Evolutionary conservation across 2,329 filamentous ascomycete species (phyloP), one percentile per base, ranked within the genome.

Genomic region (Boeremia exigua): DNA sequence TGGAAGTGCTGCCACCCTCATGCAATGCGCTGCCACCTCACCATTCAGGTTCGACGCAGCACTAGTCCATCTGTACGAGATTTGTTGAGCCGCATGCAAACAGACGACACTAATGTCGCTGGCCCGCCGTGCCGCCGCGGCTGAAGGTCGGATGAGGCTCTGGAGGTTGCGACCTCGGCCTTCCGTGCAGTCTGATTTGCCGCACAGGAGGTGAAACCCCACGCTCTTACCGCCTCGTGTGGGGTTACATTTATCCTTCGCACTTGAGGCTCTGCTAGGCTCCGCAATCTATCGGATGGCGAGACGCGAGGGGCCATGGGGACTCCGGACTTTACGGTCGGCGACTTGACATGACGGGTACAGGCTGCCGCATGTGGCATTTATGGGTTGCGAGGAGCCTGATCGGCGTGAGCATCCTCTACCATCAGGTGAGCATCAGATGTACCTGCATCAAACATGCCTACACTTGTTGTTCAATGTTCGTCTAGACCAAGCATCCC

Each of bases 201-300:
- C 37, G 25, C 36, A 29, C 4, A 19, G 36, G 7, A 47, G 17
- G 36, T 29, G 33, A 39, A 29, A 23, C 36, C 46, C 46, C 30
- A 37, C 30, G 30, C 25, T 36, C 27, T 50, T 43, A 30, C 42
- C 36, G 49, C 46, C 32, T 43, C 38, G 38, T 54, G 51, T 48
- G 53, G 53, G 29, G 42, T 47, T 47, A 36, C 52, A 55, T 55
- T 28, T 15, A 29, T 42, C 32, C 37, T 47, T 46, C 14, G 45
- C 53, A 37, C 42, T 49, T 56, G 53, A 46, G 53, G 53, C 53
- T 56, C 53, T 56, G 53, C 52, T 55, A 51, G 53, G 28, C 6
- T 38, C 47, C 53, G 51, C 47, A 47, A 37, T 47, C 15, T 51
- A 51, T 56, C 47, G 42, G 47, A 32, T 25, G 53, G 53, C 30